Conservation (phyloP, 345 rosid species). For the Hibiscus mutabilis region DNA sequence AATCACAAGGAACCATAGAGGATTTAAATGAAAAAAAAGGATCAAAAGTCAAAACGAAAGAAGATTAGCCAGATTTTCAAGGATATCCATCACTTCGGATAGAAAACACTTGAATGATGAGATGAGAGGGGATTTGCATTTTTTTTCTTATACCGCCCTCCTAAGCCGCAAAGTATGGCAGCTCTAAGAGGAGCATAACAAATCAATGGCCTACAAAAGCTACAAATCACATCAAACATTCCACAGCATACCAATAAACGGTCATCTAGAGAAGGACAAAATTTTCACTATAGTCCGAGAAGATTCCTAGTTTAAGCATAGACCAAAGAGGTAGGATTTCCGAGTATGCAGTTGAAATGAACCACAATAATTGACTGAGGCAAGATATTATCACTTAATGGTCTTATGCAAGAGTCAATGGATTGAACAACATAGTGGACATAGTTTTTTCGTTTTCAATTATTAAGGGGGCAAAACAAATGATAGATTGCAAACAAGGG, state of each 20-base stretch:
- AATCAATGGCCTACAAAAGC: not conserved
- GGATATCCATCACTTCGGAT: not conserved
- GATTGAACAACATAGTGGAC: conserved; percentile 4
- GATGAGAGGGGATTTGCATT: not conserved
- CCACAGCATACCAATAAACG: not conserved
- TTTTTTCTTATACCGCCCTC: not conserved
- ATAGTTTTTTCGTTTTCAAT: no score
- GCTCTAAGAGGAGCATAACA: not conserved
- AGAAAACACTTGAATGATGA: not conserved
- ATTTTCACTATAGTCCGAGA: not conserved
- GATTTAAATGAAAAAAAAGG: not conserved
- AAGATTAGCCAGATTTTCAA: not conserved
- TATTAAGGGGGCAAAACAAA: not conserved
- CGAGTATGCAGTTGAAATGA: conserved; percentile 1
- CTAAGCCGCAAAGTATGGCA: not conserved
- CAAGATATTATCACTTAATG: not conserved
- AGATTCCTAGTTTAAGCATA: not conserved
- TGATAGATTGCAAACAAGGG: not conserved
- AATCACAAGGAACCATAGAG: not conserved
- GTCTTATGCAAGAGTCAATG: conserved; percentile 10
- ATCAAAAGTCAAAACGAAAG: not conserved
- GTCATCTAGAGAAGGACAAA: conserved; percentile 2
- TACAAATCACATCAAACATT: not conserved
- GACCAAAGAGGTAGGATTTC: not conserved
- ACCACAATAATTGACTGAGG: not conserved